Percentiles rank a stretch among this genome's conserved stretches.
These are phyloP conservation scores for Neurospora intermedia DNA, from an alignment of 495 filamentous ascomycete species.

Conservation along the genomic window DNA sequence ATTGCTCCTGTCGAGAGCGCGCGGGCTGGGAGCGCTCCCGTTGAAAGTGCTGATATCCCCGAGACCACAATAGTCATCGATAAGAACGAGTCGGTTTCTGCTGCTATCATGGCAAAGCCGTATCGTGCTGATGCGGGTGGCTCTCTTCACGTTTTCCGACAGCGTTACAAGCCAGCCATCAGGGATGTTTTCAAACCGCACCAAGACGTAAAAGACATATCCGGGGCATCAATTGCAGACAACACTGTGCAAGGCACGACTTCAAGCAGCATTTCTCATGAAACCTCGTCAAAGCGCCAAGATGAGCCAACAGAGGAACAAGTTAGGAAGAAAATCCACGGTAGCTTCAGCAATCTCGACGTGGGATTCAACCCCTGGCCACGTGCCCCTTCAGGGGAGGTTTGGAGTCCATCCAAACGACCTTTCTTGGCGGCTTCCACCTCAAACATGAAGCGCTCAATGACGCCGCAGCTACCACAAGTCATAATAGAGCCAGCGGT, in stretches of 20 bases:
- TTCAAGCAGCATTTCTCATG: not conserved
- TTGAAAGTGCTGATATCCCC: not conserved
- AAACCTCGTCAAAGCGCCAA: not conserved
- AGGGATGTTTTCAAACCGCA: not conserved
- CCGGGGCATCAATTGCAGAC: not conserved
- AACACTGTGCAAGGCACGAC: not conserved
- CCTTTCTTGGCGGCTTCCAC: not conserved
- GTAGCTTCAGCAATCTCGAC: conserved; percentile 3
- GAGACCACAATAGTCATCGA: not conserved
- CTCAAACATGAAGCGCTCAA: not conserved
- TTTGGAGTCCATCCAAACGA: not conserved
- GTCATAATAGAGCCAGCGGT: not conserved
- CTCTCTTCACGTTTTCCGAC: not conserved
- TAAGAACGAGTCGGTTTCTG: not conserved
- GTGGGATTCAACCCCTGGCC: conserved; percentile 7
- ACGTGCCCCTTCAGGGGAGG: not conserved
- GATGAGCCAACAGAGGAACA: not conserved
- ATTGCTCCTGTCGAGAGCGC: not conserved
- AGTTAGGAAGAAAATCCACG: not conserved
- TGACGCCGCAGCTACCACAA: not conserved
- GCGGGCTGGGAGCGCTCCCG: not conserved
- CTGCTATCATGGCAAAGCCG: not conserved
- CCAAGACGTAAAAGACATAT: not conserved
- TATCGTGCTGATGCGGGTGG: not conserved
- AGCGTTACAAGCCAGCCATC: not conserved